Percentiles rank a stretch among this genome's conserved stretches.
Conservation (phyloP, 2,329 filamentous ascomycete species). For the Pseudopyricularia javanii region DNA sequence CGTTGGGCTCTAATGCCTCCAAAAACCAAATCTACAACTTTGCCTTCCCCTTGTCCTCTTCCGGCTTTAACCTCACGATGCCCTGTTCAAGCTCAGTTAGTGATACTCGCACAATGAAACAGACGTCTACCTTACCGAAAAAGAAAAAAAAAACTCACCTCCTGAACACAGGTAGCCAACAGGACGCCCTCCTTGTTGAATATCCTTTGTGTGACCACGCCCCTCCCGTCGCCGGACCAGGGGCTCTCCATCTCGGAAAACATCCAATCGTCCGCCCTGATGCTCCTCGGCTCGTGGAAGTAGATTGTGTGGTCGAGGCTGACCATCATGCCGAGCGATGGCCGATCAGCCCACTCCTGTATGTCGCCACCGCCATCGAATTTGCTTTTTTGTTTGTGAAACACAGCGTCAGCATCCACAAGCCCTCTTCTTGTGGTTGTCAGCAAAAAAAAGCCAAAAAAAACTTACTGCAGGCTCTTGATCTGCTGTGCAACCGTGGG, state of each 20-base stretch:
- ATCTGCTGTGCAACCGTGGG: conserved; percentile 22
- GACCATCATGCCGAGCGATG: conserved; percentile 67
- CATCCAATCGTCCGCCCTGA: conserved; percentile 63
- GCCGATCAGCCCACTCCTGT: background rate
- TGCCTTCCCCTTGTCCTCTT: background rate
- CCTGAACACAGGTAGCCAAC: conserved; percentile 70
- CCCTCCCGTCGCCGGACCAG: conserved; percentile 68
- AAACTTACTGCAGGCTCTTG: conserved; percentile 16
- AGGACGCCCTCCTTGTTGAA: conserved; percentile 59
- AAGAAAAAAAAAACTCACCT: conserved; percentile 20
- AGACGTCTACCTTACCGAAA: too few species aligned
- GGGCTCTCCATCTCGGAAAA: conserved; percentile 69
- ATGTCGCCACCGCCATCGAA: conserved; percentile 1
- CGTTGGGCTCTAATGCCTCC: background rate
- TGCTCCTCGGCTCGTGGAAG: conserved; percentile 47
- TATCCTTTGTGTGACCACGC: conserved; percentile 64
- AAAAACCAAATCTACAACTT: background rate
- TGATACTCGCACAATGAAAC: background rate
- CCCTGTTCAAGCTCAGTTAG: background rate
- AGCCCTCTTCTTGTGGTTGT: too few species aligned
- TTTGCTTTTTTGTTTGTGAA: background rate
- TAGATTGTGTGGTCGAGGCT: conserved; percentile 66
- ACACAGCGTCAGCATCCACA: background rate
- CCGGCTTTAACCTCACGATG: conserved; percentile 10
- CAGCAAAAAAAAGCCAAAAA: background rate